Conservation (phyloP, 176 grass and related monocot genomes). For the Calamus simplicifolius region DNA sequence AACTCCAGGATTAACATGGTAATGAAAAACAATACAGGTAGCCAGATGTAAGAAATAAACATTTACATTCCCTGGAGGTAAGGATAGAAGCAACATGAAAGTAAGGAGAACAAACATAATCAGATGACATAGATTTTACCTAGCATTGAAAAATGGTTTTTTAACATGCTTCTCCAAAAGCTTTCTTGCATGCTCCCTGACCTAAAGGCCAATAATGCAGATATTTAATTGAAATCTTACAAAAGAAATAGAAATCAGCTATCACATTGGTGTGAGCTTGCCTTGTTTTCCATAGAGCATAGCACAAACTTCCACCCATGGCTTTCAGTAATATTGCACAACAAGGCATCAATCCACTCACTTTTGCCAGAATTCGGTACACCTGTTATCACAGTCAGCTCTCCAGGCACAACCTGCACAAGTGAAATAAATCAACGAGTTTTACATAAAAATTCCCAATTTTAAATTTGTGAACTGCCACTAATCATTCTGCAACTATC, state of each 20-base stretch:
- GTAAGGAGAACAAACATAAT: too few relatives aligned
- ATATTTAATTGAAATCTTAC: not conserved
- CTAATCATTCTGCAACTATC: too few relatives aligned
- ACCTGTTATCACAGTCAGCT: conserved; percentile 87
- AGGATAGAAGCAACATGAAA: too few relatives aligned
- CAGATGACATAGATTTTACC: conserved; percentile 30
- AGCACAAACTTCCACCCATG: conserved; percentile 91
- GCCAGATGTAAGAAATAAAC: too few relatives aligned
- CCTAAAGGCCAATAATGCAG: conserved; percentile 32
- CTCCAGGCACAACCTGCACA: conserved; percentile 73
- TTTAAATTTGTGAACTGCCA: too few relatives aligned
- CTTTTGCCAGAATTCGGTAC: conserved; percentile 98
- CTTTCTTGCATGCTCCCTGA: conserved; percentile 89
- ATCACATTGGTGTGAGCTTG: conserved; percentile 13
- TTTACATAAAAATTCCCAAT: too few relatives aligned
- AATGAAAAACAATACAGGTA: too few relatives aligned
- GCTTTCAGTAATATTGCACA: conserved; percentile 79
- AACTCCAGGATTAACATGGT: too few relatives aligned
- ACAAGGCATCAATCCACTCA: conserved; percentile 94
- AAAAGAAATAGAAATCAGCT: not conserved
- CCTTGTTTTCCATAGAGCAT: conserved; percentile 97
- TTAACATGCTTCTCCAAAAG: conserved; percentile 81
- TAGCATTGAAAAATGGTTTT: conserved; percentile 86
- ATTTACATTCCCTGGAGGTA: too few relatives aligned
- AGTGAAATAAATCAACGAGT: not conserved